Evolutionary conservation across 345 rosid genomes (phyloP).

Genomic region (Salix udensis): DNA sequence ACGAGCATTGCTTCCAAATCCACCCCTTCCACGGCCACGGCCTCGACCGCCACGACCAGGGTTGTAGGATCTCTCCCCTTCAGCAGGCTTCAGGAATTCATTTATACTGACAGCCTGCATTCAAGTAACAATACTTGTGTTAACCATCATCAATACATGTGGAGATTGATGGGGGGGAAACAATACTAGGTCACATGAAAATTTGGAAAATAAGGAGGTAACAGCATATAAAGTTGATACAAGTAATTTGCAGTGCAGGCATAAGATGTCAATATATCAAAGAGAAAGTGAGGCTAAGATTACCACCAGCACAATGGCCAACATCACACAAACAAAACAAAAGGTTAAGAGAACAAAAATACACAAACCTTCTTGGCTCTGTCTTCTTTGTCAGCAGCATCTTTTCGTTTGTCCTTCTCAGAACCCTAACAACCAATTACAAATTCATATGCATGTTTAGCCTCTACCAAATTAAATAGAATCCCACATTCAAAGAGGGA

Average conservation of each 20-base stretch:
- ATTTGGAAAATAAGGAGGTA: not conserved
- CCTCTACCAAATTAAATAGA: not conserved
- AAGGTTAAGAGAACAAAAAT: not conserved
- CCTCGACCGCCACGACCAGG: constrained; percentile 69
- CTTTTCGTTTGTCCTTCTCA: constrained; percentile 92
- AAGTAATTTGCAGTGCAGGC: not conserved
- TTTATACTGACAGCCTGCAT: constrained; percentile 80
- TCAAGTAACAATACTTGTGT: not conserved
- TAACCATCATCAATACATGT: not conserved
- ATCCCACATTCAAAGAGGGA: not conserved
- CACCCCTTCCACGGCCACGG: constrained; percentile 77
- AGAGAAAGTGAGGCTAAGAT: not conserved
- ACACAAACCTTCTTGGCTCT: constrained; percentile 68
- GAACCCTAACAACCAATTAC: constrained; percentile 53
- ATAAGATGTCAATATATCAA: not conserved
- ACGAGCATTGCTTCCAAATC: constrained; percentile 28
- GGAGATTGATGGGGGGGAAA: not conserved
- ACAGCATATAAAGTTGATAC: not conserved
- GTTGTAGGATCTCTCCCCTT: constrained; percentile 55
- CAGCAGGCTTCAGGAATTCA: constrained; percentile 95
- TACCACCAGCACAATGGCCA: not conserved
- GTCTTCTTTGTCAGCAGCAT: constrained; percentile 88
- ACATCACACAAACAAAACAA: not conserved
- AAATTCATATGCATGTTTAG: not conserved
- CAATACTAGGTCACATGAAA: not conserved